Percentiles rank a stretch among this genome's conserved stretches.
These are phyloP conservation scores for Dryas alaskensis DNA, from an alignment of 306 rosid genomes.

Conservation along the genomic window DNA sequence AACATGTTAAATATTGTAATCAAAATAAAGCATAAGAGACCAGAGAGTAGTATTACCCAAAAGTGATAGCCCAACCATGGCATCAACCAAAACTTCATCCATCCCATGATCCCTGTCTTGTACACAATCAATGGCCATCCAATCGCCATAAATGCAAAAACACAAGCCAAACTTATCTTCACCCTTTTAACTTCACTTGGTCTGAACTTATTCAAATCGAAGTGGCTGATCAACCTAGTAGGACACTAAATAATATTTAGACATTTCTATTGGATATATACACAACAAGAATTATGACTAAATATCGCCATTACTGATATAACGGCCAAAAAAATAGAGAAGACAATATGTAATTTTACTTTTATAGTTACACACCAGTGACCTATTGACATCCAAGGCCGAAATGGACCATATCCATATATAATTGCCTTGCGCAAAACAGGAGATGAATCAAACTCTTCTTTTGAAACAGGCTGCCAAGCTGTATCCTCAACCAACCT, in stretches of 20 bases:
- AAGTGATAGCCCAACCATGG: slow-evolving; percentile 99
- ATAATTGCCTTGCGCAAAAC: slow-evolving; percentile 67
- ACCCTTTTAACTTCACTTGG: slow-evolving; percentile 79
- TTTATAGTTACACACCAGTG: slow-evolving; percentile 55
- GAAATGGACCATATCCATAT: slow-evolving; percentile 81
- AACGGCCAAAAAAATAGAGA: slow-evolving; percentile 12
- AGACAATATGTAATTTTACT: slow-evolving; percentile 7
- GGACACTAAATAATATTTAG: slow-evolving; percentile 20
- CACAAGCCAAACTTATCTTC: slow-evolving; percentile 93
- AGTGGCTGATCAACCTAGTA: slow-evolving; percentile 77
- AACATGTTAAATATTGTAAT: background rate
- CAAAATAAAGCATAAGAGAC: slow-evolving; percentile 1
- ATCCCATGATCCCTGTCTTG: slow-evolving; percentile 86
- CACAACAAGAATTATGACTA: background rate
- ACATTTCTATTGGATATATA: slow-evolving; percentile 4
- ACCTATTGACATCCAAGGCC: slow-evolving; percentile 92
- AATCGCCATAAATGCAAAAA: slow-evolving; percentile 76
- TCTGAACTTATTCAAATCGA: slow-evolving; percentile 74
- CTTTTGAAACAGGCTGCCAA: slow-evolving; percentile 82
- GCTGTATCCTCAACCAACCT: slow-evolving; percentile 94
- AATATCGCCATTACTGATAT: background rate
- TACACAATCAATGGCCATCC: slow-evolving; percentile 93
- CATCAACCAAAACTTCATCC: slow-evolving; percentile 98
- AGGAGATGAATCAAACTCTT: slow-evolving; percentile 75
- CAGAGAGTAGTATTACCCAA: slow-evolving; percentile 64